Evolutionary conservation across 1,284 basidiomycete genomes (phyloP), one percentile per base, ranked within the genome.

Genomic region (Melampsora americana): DNA sequence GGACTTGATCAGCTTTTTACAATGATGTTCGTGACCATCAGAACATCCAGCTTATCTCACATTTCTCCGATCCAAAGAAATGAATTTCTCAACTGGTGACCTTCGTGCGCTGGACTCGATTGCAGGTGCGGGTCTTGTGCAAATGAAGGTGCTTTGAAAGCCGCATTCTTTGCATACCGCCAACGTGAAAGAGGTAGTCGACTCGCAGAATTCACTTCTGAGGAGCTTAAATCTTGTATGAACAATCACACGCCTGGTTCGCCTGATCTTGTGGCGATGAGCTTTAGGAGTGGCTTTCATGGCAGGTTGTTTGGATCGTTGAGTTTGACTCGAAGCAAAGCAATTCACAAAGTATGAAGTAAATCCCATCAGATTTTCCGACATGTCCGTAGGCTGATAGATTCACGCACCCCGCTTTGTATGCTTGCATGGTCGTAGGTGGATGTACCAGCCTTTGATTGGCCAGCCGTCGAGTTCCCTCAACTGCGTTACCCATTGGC

Each of bases 361-460:
- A 35, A 4, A 3, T 3, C 35, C 9, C 11, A 42, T 42, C 39
- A 9, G 12, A 23, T 68, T 68, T 50, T 44, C 56, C 53, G 28
- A 46, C 16, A 11, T 32, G 26, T 18, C 28, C 42, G 16, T 44
- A 30, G 16, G 2, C n/a, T 35, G 12, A 11, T 66, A 16, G 7
- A 20, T 56, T n/a, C 5, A 46, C 16, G 16, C 11, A 39, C 32
- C 69, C 44, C 6, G 23, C 35, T 6, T 50, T 53, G 20, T 2
- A 26, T 44, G 26, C 26, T 6, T 60, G 14, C 20, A 6, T 42
- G 30, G 30, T 23, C 14, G 18, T 67, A 74, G 73, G 66, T 87
- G 78, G 86, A 86, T 80, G 84, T 87, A 32, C 86, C 86, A 14
- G 85, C 86, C 0, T 87, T 87, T 80, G 85, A 87, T 81, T 86